A percentile compares a stretch with the other conserved stretches of the same genome.
These are phyloP conservation scores for Russula emetica DNA, from an alignment of 768 basidiomycete species.

Conservation along the genomic window DNA sequence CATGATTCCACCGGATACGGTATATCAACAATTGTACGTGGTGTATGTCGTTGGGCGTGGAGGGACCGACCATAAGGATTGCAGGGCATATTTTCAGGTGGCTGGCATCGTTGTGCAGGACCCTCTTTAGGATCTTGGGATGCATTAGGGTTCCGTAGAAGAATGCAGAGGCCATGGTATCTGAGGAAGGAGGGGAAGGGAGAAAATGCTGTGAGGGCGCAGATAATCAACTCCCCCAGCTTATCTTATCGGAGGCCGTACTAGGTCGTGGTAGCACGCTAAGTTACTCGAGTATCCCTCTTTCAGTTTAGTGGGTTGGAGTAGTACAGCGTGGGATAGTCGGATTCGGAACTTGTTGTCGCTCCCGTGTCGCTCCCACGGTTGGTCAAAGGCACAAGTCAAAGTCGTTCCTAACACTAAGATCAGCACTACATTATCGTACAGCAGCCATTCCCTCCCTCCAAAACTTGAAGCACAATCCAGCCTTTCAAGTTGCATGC, in stretches of 20 bases:
- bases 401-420: too few relatives aligned
- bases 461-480: neutral
- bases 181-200: neutral
- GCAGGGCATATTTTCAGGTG: constrained; percentile 70
- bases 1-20: too few relatives aligned
- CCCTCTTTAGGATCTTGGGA: constrained; percentile 72
- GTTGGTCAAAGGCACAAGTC: too few relatives aligned
- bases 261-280: too few relatives aligned
- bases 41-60: neutral
- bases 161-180: constrained; percentile 50
- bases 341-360: too few relatives aligned
- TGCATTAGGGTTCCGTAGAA: constrained; percentile 92
- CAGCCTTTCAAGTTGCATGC: neutral
- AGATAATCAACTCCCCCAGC: neutral
- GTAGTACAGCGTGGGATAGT: too few relatives aligned
- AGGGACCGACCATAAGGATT: constrained; percentile 55
- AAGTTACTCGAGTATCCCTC: too few relatives aligned
- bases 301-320: too few relatives aligned
- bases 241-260: too few relatives aligned
- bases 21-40: neutral
- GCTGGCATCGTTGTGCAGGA: constrained; percentile 64
- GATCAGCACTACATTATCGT: neutral
- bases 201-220: neutral
- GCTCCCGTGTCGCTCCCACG: too few relatives aligned
- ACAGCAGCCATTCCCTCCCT: neutral